Evolutionary conservation across 192 early-diverging fungal genomes (phyloP).

Genomic region (Coemansia brasiliensis): DNA sequence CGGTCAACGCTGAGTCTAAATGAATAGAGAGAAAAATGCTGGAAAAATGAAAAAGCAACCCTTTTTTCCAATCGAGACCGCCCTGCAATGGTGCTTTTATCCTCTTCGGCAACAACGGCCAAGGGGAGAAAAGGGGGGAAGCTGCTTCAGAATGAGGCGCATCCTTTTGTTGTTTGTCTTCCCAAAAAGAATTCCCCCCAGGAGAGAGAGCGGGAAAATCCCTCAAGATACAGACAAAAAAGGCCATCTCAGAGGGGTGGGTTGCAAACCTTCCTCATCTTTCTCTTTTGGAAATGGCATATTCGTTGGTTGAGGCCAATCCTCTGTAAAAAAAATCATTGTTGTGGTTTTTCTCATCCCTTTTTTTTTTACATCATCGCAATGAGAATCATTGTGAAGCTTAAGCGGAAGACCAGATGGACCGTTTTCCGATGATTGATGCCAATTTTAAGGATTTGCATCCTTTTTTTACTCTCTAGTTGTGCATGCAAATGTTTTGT

Average conservation of each 20-base stretch:
- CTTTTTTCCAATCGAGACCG: neutral
- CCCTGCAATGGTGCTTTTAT: constrained; percentile 3
- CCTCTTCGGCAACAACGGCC: neutral
- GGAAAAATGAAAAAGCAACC: constrained; percentile 17
- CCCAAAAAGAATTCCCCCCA: constrained; percentile 1
- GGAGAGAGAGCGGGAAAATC: constrained; percentile 5
- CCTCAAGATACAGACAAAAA: neutral
- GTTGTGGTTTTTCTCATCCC: constrained; percentile 1
- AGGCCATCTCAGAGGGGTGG: neutral
- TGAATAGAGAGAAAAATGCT: constrained; percentile 13
- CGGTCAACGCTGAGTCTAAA: constrained; percentile 57
- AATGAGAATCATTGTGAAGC: too few species aligned
- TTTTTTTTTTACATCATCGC: too few species aligned
- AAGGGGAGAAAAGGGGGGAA: neutral
- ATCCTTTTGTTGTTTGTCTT: constrained; percentile 4
- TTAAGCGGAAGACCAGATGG: too few species aligned
- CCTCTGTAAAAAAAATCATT: neutral
- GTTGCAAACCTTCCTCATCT: neutral
- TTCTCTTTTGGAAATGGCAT: too few species aligned
- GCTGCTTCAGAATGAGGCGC: constrained; percentile 3
- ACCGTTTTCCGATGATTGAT: too few species aligned
- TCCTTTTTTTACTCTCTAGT: too few species aligned
- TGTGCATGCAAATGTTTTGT: too few species aligned
- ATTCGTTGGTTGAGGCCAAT: neutral
- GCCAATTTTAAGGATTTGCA: too few species aligned